A percentile compares a stretch with the other conserved stretches of the same genome.
Conservation (phyloP, 345 rosid genomes). For the Aurinia saxatilis region DNA sequence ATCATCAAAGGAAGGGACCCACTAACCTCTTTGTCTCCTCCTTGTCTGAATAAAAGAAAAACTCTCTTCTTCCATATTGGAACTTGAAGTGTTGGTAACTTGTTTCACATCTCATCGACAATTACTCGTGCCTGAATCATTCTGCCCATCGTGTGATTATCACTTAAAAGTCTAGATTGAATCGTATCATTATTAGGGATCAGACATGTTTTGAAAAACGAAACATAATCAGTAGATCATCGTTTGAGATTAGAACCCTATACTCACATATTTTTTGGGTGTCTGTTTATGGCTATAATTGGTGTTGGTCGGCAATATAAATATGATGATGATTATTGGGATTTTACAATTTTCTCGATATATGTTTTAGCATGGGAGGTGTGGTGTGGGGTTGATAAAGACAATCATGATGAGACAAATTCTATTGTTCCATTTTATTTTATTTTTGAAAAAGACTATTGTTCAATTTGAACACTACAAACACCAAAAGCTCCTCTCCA, state of each 20-base stretch:
- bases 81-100: slow-evolving; percentile 30
- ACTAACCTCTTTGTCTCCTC: slow-evolving; percentile 27
- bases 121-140: slow-evolving; percentile 21
- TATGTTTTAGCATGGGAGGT: slow-evolving; percentile 19
- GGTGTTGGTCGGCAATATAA: slow-evolving; percentile 5
- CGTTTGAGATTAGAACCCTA: slow-evolving; percentile 1
- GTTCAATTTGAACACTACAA: slow-evolving; percentile 26
- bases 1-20: slow-evolving; percentile 43
- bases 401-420: slow-evolving; percentile 25
- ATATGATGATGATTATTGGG: neutral
- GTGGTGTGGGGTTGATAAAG: slow-evolving; percentile 13
- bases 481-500: slow-evolving; percentile 15
- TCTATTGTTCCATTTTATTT: too few relatives aligned
- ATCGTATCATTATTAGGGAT: neutral
- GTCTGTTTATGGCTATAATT: neutral
- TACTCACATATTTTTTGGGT: neutral
- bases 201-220: neutral
- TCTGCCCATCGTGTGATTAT: slow-evolving; percentile 4
- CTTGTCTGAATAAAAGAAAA: neutral
- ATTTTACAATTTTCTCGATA: neutral
- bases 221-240: slow-evolving; percentile 9
- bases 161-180: neutral
- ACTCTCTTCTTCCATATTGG: too few relatives aligned
- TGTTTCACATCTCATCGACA: slow-evolving; percentile 27
- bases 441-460: too few relatives aligned